These are phyloP conservation scores for Rhynchosporium secalis DNA, from an alignment of 2,329 filamentous ascomycete genomes.

Conservation along the genomic window DNA sequence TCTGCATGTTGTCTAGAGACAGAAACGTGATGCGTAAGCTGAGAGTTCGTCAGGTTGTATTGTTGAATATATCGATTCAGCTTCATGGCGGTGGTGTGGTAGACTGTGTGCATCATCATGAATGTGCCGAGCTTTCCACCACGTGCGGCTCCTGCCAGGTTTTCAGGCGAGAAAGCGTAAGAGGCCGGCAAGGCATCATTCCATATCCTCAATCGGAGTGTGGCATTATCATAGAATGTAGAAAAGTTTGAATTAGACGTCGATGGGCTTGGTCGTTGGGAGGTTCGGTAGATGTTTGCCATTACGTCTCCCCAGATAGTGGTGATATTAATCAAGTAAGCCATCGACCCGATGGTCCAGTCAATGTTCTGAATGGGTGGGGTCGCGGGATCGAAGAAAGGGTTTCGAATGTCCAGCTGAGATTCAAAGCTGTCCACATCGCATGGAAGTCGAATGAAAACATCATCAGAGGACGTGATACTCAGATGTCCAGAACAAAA, in stretches of 20 bases:
- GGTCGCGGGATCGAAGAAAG: constrained; percentile 59
- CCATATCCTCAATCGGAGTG: constrained; percentile 59
- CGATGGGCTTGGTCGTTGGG: constrained; percentile 32
- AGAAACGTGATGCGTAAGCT: constrained; percentile 48
- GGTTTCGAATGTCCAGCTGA: constrained; percentile 56
- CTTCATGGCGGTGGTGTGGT: constrained; percentile 63
- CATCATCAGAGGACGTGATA: constrained; percentile 62
- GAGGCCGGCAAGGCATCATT: constrained; percentile 53
- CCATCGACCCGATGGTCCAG: constrained; percentile 46
- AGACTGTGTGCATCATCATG: constrained; percentile 66
- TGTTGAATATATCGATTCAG: constrained; percentile 61
- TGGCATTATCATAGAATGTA: constrained; percentile 53
- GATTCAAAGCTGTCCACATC: constrained; percentile 61
- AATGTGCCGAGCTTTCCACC: constrained; percentile 58
- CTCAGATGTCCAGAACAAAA: constrained; percentile 55
- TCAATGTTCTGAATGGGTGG: constrained; percentile 43
- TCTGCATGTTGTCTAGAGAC: constrained; percentile 54
- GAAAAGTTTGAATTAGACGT: constrained; percentile 41
- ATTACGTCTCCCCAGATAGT: constrained; percentile 67
- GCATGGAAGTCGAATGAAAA: constrained; percentile 67
- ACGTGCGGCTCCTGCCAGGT: constrained; percentile 56
- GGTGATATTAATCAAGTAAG: constrained; percentile 61
- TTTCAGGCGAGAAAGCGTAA: constrained; percentile 55
- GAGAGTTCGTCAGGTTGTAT: constrained; percentile 44
- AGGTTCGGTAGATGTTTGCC: constrained; percentile 56